Conservation (phyloP, 2,329 filamentous ascomycete genomes). For the Bipolaris gigantea region DNA sequence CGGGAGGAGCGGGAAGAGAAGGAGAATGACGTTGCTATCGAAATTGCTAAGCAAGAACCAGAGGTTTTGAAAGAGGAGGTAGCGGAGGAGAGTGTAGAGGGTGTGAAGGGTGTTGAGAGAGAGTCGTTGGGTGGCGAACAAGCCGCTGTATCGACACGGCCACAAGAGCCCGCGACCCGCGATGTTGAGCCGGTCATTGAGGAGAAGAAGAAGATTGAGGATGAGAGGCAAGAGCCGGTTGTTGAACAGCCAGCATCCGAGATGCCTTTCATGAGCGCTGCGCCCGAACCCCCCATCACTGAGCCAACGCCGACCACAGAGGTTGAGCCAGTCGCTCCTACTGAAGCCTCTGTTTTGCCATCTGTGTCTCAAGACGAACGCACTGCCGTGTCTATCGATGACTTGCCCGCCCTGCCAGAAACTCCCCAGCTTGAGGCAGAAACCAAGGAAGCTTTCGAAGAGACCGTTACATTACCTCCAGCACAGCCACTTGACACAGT, state of each 20-base stretch:
- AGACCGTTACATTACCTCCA: background rate
- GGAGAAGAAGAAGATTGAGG: conserved; percentile 23
- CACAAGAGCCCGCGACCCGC: conserved; percentile 7
- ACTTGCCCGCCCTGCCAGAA: background rate
- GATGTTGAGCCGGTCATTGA: conserved; percentile 7
- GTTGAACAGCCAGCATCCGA: conserved; percentile 15
- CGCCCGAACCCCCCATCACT: background rate
- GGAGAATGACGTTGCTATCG: conserved; percentile 2
- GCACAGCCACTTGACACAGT: background rate
- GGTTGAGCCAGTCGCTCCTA: background rate
- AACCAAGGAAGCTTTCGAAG: background rate
- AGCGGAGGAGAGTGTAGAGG: background rate
- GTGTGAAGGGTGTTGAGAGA: background rate
- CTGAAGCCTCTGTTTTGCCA: background rate
- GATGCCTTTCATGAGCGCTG: background rate
- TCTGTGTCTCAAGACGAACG: conserved; percentile 6
- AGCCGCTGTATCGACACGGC: background rate
- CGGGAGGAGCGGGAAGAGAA: conserved; percentile 10
- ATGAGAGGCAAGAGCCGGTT: conserved; percentile 16
- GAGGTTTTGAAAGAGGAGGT: conserved; percentile 8
- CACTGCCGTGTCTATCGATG: background rate
- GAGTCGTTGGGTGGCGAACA: conserved; percentile 2
- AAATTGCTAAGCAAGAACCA: conserved; percentile 9
- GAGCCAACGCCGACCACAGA: background rate
- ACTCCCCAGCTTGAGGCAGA: background rate